Conservation (phyloP, 805 yeast species). For the Wickerhamiella azyma region DNA sequence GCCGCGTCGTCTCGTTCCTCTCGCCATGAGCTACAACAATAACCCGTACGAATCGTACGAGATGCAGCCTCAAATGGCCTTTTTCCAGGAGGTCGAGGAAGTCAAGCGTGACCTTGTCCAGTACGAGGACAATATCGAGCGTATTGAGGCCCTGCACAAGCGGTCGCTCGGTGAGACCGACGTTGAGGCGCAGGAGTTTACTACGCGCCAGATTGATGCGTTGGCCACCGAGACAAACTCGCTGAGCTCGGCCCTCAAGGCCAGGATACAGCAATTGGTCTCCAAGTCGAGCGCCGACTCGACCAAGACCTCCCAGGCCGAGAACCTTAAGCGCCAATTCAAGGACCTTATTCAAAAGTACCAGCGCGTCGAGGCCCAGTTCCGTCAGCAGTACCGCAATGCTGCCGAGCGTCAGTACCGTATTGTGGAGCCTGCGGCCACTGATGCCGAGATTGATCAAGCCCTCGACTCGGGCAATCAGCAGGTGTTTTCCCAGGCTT, state of each 20-base stretch:
- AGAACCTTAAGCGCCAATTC: constrained; percentile 71
- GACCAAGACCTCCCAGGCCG: constrained; percentile 82
- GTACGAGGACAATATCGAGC: constrained; percentile 54
- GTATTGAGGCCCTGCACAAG: constrained; percentile 57
- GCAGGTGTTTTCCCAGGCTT: constrained; percentile 88
- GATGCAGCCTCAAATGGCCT: constrained; percentile 27
- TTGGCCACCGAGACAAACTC: constrained; percentile 66
- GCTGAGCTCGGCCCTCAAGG: constrained; percentile 60
- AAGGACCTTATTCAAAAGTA: constrained; percentile 76
- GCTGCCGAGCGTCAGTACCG: constrained; percentile 89
- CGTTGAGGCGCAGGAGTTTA: constrained; percentile 51
- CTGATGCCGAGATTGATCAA: constrained; percentile 68
- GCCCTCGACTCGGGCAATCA: constrained; percentile 70
- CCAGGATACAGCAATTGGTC: constrained; percentile 64
- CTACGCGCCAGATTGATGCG: constrained; percentile 63
- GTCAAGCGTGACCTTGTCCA: constrained; percentile 57
- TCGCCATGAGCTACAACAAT: constrained; percentile 6
- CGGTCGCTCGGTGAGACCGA: constrained; percentile 60
- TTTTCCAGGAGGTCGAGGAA: constrained; percentile 54
- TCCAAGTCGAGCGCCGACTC: constrained; percentile 39
- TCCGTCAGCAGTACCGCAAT: constrained; percentile 67
- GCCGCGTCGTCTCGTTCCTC: not conserved
- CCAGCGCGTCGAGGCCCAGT: constrained; percentile 73
- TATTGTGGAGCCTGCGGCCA: constrained; percentile 41
- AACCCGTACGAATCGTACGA: constrained; percentile 15